Conservation (phyloP, 345 rosid genomes). For the Ricinus communis region DNA sequence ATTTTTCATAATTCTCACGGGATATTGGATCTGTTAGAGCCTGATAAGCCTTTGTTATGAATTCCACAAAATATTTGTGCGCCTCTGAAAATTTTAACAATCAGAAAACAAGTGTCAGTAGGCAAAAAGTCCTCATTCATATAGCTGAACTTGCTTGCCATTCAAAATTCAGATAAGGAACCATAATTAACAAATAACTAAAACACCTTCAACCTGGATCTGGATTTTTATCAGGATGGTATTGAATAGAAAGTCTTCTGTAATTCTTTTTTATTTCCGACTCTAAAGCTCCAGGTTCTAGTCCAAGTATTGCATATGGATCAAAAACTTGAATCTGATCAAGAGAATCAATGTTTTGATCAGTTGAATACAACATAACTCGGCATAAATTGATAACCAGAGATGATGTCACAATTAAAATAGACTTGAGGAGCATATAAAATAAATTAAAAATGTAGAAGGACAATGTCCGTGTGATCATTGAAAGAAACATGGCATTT, state of each 20-base stretch:
- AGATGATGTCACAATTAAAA: background rate
- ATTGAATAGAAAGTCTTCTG: constrained; percentile 81
- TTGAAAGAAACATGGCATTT: too few relatives aligned
- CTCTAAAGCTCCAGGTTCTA: constrained; percentile 77
- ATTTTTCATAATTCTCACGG: constrained; percentile 95
- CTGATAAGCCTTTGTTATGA: constrained; percentile 92
- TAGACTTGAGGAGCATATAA: background rate
- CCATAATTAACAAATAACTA: constrained; percentile 21
- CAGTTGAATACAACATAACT: constrained; percentile 3
- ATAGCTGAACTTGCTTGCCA: constrained; percentile 6
- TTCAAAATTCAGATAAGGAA: constrained; percentile 6
- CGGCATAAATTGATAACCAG: background rate
- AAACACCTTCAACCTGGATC: constrained; percentile 81
- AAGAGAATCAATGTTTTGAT: constrained; percentile 2
- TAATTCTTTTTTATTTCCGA: constrained; percentile 89
- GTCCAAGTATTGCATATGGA: constrained; percentile 80
- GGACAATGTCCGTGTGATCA: background rate
- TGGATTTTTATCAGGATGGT: constrained; percentile 99
- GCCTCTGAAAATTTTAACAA: constrained; percentile 60
- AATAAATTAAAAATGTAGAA: background rate
- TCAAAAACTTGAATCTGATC: constrained; percentile 84
- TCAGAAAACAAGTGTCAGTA: constrained; percentile 15
- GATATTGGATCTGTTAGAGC: constrained; percentile 91
- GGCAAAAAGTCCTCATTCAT: constrained; percentile 15
- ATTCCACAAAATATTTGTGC: constrained; percentile 78